Base-by-base conservation (phyloP, 257 asterid genomes). In the Nicotiana attenuata region DNA sequence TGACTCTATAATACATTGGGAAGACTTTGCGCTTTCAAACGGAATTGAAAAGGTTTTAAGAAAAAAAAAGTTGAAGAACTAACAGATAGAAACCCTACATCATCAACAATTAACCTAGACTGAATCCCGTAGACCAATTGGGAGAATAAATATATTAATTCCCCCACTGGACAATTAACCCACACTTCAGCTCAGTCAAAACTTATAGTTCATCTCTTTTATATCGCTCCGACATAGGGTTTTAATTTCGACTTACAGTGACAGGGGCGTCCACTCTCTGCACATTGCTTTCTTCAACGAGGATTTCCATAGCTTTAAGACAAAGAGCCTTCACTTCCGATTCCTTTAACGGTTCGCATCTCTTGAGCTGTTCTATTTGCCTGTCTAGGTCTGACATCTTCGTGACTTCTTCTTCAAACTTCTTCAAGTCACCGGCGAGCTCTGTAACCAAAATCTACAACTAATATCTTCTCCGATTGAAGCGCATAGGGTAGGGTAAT, bases 221-320 rank as follows among this genome's bases (percentile, higher is more conserved):
- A 68, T 35, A 41, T 20, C 57, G 20, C 13, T 3, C 57, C 53
- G 2, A 41, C 38, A 17, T 24, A 73, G 13, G 2, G 79, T 47
- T 73, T 47, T 24, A 24, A 15, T 47, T 75, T 57, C 8, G 28
- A 65, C 92, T 83, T 77, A 95, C 98, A 41, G 99, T 93, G 52
- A 95, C 97, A 3, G 98, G 99, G 19, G 97, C 98, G 56, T 93
- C 99, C 9, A 95, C 99, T 66, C 99, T 88, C 87, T 95, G 99
- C 82, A 95, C 98, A 85, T 95, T 95, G 80, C 97, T 90, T 91
- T 95, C 98, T 83, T 95, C 99, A 26, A 95, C 98, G 47, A 95
- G 96, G 84, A 95, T 95, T 86, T 95, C 99, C 90, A 95, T 92
- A 77, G 98, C 98, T 82, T 92, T 95, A 33, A 93, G 90, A 82